Evolutionary conservation across 495 filamentous ascomycete species (phyloP), one percentile per base, ranked within the genome.

Genomic region (Aspergillus nidulans): DNA sequence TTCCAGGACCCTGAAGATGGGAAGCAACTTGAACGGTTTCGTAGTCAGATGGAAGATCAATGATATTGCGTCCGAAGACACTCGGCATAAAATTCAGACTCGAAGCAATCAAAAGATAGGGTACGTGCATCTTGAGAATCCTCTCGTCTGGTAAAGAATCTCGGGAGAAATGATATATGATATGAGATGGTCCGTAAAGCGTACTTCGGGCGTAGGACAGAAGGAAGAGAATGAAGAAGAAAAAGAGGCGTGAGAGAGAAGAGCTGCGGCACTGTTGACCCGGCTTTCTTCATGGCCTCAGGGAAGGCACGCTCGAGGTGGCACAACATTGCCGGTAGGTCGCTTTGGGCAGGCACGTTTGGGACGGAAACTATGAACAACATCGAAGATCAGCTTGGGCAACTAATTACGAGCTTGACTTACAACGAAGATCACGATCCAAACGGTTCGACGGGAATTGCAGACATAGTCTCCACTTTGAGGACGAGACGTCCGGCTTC

Each of bases 121-220:
- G 42, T 41, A 63, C 20, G 49, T 61, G 68, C 70, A 73, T 73
- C 13, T 52, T 64, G 63, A 43, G 16, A 28, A 52, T 24, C 39
- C 53, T 23, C 34, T 26, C 28, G 50, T 50, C 41, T 58, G 56
- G 25, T 56, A 64, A 28, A 51, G 32, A 42, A 54, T 51, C 49
- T 52, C 55, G 39, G 44, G 12, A 56, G 53, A 53, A 64, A 70
- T 48, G 36, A 63, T 58, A 60, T 49, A 67, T 57, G 19, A 34
- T 44, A 54, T 66, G 58, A 66, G 41, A 48, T 57, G 58, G 19
- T 57, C 49, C 61, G 56, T 49, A 57, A 49, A 46, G 30, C 30
- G 52, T 39, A 56, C 30, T 7, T 6, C 24, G 30, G 19, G 26
- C 13, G 36, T 16, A 49, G 36, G 24, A 55, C 55, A 46, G 46